phyloP scores from a whole-genome alignment of 371 early-diverging fungal species.

The Capniomyces stellatus region DNA sequence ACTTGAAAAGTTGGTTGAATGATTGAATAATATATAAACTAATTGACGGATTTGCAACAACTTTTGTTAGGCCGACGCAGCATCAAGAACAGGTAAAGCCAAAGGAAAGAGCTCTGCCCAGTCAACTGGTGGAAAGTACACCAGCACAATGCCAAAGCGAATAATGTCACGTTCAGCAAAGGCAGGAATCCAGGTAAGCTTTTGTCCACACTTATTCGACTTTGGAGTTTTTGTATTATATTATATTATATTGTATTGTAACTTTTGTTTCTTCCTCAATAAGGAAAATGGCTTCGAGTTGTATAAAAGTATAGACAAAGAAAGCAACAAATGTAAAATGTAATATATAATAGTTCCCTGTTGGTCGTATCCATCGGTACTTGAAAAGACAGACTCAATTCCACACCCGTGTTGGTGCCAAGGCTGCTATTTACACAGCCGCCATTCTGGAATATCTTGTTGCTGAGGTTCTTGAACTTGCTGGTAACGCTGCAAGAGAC shows the following conservation, averaged over 20 bases:
- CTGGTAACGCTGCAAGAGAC: constrained; percentile 90
- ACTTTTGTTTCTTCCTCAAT: no score
- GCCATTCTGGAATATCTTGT: constrained; percentile 92
- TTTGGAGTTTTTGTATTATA: no score
- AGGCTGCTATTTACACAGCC: constrained; percentile 87
- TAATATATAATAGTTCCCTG: constrained; percentile 46
- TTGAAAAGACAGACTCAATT: constrained; percentile 81
- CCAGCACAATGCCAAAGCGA: background rate
- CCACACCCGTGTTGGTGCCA: constrained; percentile 84
- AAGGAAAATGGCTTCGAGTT: no score
- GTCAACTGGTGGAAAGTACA: constrained; percentile 1
- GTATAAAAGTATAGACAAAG: no score
- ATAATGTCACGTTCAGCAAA: background rate
- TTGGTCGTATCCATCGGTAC: constrained; percentile 91
- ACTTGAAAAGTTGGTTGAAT: no score
- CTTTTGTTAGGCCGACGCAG: background rate
- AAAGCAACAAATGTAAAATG: no score
- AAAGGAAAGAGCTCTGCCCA: background rate
- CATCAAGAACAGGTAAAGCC: background rate
- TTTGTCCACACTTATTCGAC: no score
- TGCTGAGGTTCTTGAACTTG: constrained; percentile 92
- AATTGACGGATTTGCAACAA: no score
- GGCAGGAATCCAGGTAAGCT: background rate
- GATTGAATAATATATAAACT: no score
- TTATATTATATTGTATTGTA: no score